phyloP scores from a whole-genome alignment of 805 yeast genomes.

The Metschnikowia anglica region DNA sequence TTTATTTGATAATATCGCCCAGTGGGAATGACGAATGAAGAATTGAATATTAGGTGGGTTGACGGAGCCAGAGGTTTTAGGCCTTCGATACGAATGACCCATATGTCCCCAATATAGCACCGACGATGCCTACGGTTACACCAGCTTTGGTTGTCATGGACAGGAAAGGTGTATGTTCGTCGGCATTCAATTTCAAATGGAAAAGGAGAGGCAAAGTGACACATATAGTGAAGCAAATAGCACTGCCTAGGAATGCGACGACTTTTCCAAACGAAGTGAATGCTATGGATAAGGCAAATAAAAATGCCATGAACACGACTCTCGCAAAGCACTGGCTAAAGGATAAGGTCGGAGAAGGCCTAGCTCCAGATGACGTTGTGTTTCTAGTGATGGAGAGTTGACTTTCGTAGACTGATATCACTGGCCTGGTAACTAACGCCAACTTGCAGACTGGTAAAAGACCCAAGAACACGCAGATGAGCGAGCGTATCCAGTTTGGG shows the following conservation, averaged over 20 bases:
- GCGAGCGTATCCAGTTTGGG: conserved; percentile 52
- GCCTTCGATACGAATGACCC: conserved; percentile 14
- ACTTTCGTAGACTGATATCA: conserved; percentile 39
- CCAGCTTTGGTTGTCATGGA: conserved; percentile 9
- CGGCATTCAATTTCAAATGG: conserved; percentile 22
- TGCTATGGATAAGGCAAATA: conserved; percentile 25
- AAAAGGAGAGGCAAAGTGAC: conserved; percentile 40
- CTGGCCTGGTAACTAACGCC: conserved; percentile 40
- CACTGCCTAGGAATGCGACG: conserved; percentile 42
- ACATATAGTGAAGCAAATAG: conserved; percentile 43
- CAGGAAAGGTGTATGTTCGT: conserved; percentile 11
- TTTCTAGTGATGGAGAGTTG: conserved; percentile 19
- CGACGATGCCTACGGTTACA: conserved; percentile 13
- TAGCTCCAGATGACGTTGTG: not conserved
- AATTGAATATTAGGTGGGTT: not conserved
- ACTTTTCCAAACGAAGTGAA: conserved; percentile 41
- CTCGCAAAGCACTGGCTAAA: conserved; percentile 20
- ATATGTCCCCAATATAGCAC: conserved; percentile 20
- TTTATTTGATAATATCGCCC: not conserved
- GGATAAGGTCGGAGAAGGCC: not conserved
- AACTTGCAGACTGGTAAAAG: conserved; percentile 42
- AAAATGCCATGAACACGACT: conserved; percentile 24
- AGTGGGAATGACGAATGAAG: not conserved
- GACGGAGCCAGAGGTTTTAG: not conserved
- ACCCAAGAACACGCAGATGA: conserved; percentile 36